phyloP scores from a whole-genome alignment of 768 basidiomycete genomes.

The Termitomyces titanicus region DNA sequence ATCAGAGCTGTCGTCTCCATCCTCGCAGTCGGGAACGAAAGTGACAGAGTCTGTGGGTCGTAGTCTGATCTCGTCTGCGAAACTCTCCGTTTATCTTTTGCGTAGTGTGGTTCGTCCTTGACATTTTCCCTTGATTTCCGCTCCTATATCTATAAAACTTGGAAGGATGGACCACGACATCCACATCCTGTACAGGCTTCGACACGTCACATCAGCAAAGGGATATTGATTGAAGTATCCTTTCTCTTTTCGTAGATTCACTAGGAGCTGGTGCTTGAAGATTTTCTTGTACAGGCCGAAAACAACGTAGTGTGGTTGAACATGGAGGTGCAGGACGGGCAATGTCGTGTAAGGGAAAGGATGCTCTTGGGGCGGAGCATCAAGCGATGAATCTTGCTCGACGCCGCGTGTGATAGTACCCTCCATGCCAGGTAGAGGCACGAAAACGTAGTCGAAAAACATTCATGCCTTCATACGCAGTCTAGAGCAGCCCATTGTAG shows the following conservation, averaged over 20 bases:
- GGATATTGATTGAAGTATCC: background rate
- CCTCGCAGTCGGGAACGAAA: background rate
- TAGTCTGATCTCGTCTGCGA: too few species aligned
- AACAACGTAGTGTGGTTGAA: background rate
- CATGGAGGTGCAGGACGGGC: background rate
- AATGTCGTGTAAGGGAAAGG: too few species aligned
- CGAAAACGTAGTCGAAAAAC: background rate
- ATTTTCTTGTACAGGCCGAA: background rate
- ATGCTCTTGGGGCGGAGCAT: background rate
- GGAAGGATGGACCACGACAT: slow-evolving; percentile 30
- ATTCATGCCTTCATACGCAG: background rate
- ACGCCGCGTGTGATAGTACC: too few species aligned
- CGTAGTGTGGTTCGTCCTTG: too few species aligned
- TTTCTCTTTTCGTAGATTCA: background rate
- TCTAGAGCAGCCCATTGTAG: background rate
- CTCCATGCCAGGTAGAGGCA: too few species aligned
- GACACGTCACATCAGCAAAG: background rate
- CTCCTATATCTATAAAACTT: too few species aligned
- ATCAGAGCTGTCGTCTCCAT: background rate
- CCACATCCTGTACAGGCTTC: background rate
- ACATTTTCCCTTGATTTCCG: too few species aligned
- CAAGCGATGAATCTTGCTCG: background rate
- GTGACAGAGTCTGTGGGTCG: too few species aligned
- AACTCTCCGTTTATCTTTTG: too few species aligned
- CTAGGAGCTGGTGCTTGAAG: background rate